A percentile compares a stretch with the other conserved stretches of the same genome.
Evolutionary conservation across 345 rosid genomes (phyloP).

Genomic region (Populus simonii): DNA sequence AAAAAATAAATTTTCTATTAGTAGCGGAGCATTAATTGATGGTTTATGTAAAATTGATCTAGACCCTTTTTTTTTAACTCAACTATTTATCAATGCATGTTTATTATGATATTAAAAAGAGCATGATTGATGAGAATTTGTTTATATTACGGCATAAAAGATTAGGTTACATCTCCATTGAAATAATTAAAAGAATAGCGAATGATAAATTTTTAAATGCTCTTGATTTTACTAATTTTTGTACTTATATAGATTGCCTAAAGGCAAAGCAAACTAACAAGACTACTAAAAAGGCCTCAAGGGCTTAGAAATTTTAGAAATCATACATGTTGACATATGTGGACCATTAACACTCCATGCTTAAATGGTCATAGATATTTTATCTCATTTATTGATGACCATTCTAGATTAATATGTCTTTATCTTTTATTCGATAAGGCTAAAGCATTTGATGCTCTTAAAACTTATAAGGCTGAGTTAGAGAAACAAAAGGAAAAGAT

Average conservation of each 20-base stretch:
- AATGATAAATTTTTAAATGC: background rate
- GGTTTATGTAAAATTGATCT: too few species aligned
- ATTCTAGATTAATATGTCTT: background rate
- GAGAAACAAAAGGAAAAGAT: background rate
- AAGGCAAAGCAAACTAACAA: background rate
- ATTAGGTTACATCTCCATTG: constrained; percentile 8
- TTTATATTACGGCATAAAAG: background rate
- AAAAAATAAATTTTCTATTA: too few species aligned
- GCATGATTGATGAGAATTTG: background rate
- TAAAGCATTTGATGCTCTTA: background rate
- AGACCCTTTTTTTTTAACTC: too few species aligned
- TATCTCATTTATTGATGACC: background rate
- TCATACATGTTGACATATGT: background rate
- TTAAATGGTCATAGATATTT: background rate
- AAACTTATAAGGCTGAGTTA: background rate
- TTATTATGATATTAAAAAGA: background rate
- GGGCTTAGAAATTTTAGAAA: background rate
- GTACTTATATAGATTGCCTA: too few species aligned
- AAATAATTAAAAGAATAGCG: background rate
- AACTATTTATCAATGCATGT: background rate
- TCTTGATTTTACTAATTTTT: too few species aligned
- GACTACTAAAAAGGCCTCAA: background rate
- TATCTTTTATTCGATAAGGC: background rate
- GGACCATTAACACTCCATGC: background rate
- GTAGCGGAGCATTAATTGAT: too few species aligned